Base-by-base conservation (phyloP, 805 yeast genomes). In the Torulaspora delbrueckii region DNA sequence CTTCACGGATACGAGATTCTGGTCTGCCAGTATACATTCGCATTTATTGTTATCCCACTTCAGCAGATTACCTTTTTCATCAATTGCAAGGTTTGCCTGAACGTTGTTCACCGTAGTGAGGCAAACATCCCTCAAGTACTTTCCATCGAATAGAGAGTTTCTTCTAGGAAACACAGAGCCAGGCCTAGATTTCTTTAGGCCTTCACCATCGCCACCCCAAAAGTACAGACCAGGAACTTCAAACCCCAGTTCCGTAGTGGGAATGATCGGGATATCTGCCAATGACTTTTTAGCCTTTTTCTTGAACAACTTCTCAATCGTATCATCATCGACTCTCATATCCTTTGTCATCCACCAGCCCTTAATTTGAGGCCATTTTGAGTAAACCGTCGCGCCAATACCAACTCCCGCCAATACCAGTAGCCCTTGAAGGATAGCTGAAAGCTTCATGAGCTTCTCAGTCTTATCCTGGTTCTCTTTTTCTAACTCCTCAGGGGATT, bases 61-160 rank as follows among this genome's bases (percentile, higher is more conserved):
- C 45, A 79, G 80, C 26, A 88, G 71, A 56, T 84, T 77, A 14
- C 97, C 98, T 12, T 75, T 76, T 1, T 73, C 72, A 49, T 81
- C 77, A 13, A 87, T 76, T 0, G 88, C 88, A 4, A 74, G 66
- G 24, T 76, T 81, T 6, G 18, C 12, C 3, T 53, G 61, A 1
- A 68, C 76, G 26, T 69, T 62, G 6, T 65, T 63, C 4, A 71
- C 72, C 8, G 33, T 34, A 19, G 73, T 69, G 2, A 87, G 58
- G 16, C 72, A 68, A 4, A 90, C 78, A 57, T 79, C 83, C 38
- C 74, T 71, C 25, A 87, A 63, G 12, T 70, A 56, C 66, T 74
- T 73, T 32, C 76, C 75, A 58, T 88, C 87, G 55, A 91, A 88
- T 52, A 72, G 75, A 1, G 72, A 67, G 5, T 84, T 64, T 56